Evolutionary conservation across 2,329 filamentous ascomycete genomes (phyloP).

Genomic region (Tolypocladium amazonense): DNA sequence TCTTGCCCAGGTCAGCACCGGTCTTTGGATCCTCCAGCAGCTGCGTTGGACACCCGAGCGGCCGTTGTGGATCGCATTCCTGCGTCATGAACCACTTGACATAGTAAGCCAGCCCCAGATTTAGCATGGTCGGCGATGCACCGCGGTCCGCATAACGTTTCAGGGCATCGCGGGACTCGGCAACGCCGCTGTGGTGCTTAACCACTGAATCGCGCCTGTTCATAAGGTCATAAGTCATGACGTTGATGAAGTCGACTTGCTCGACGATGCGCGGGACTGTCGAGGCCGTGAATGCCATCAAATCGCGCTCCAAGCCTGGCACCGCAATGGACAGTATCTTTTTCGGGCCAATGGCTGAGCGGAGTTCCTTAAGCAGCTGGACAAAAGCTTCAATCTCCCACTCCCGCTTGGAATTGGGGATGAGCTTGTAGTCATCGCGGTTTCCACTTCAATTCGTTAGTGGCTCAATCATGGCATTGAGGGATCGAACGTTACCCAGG

Average conservation of each 20-base stretch:
- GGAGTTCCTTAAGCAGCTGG: slow-evolving; percentile 46
- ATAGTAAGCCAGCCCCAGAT: slow-evolving; percentile 58
- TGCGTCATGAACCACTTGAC: slow-evolving; percentile 52
- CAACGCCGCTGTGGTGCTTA: slow-evolving; percentile 54
- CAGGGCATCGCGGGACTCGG: slow-evolving; percentile 41
- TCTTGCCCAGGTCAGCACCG: slow-evolving; percentile 46
- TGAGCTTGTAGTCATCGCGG: slow-evolving; percentile 56
- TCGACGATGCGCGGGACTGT: slow-evolving; percentile 47
- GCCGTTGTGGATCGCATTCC: slow-evolving; percentile 26
- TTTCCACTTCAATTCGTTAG: slow-evolving; percentile 39
- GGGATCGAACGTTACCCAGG: slow-evolving; percentile 26
- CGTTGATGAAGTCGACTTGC: slow-evolving; percentile 56
- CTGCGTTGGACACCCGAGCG: slow-evolving; percentile 44
- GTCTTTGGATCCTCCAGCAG: slow-evolving; percentile 46
- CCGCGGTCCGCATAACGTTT: slow-evolving; percentile 49
- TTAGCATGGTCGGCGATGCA: slow-evolving; percentile 39
- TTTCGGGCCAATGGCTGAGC: slow-evolving; percentile 40
- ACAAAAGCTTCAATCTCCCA: slow-evolving; percentile 56
- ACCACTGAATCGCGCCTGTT: slow-evolving; percentile 57
- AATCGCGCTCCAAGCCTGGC: slow-evolving; percentile 51
- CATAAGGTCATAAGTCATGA: slow-evolving; percentile 61
- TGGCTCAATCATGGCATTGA: not conserved
- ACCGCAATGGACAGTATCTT: slow-evolving; percentile 59
- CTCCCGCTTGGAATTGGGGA: slow-evolving; percentile 47
- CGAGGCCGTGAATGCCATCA: slow-evolving; percentile 54